Evolutionary conservation across 495 filamentous ascomycete species (phyloP).

Genomic region (Penicillium chermesinum): DNA sequence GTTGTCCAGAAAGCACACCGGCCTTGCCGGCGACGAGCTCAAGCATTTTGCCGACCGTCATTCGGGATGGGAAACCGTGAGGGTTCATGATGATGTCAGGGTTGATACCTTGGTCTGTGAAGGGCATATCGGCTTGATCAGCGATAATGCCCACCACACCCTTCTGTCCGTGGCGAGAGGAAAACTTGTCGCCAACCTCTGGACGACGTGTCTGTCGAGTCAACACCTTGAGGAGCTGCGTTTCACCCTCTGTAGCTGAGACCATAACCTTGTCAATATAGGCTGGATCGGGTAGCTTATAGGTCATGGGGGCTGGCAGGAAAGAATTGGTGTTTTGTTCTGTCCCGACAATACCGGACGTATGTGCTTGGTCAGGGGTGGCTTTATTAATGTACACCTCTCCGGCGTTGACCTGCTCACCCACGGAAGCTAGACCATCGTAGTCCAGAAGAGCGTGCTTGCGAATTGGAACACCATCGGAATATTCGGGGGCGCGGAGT

Average conservation of each 20-base stretch:
- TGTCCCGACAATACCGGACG: constrained; percentile 55
- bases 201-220: constrained; percentile 89
- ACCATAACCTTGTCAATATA: constrained; percentile 95
- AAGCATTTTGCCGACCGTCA: constrained; percentile 98
- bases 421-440: constrained; percentile 82
- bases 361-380: constrained; percentile 65
- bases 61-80: constrained; percentile 98
- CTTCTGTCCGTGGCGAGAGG: constrained; percentile 95
- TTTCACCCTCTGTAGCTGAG: constrained; percentile 76
- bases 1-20: constrained; percentile 72
- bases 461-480: constrained; percentile 56
- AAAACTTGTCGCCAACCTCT: constrained; percentile 97
- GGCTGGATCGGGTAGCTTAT: constrained; percentile 75
- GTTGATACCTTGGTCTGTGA: constrained; percentile 80
- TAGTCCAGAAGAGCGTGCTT: constrained; percentile 70
- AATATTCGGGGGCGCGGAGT: constrained; percentile 56
- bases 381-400: constrained; percentile 88
- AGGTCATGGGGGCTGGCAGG: constrained; percentile 62
- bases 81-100: constrained; percentile 99
- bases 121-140: constrained; percentile 94
- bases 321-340: constrained; percentile 58
- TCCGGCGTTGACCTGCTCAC: constrained; percentile 63
- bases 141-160: constrained; percentile 96
- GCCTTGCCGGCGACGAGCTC: constrained; percentile 95
- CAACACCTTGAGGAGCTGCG: constrained; percentile 79